Base-by-base conservation (phyloP, 169 alveolate species). In the Besnoitia besnoiti region DNA sequence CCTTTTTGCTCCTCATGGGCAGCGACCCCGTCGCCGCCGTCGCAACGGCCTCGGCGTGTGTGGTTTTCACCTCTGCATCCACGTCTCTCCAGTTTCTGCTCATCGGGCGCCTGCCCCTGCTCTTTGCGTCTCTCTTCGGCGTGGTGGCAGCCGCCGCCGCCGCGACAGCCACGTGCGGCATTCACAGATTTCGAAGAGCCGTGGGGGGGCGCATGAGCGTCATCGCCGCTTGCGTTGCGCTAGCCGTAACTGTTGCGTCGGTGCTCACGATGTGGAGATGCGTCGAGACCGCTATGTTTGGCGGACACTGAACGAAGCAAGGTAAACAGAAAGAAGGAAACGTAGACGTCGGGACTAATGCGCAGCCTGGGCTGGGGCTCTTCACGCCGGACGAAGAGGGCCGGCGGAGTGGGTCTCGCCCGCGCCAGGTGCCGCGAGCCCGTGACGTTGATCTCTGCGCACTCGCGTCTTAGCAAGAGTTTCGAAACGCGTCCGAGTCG, bases 1-100 rank as follows among this genome's bases (percentile, higher is more conserved):
- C 98, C 21, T 67, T 97, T 42, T 91, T 97, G 93, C 94, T 97
- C 37, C 95, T 92, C 50, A 94, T 97, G 85, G 98, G 98, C 51
- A 55, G 92, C 27, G 97, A 94, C 91, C 98, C 98, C 46, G 90
- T 91, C 7, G 91, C 76, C 24, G 93, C 96, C 7, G 89, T 91
- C 16, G 96, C 95, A 0, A 91, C 95, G 10, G 46, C 92, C 1
- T 67, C 95, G 30, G 85, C 93, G 42, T 88, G 94, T 21, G 95
- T 94, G 19, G 77, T 94, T 7, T 94, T 92, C 85, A 94, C 96
- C 46, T 77, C 94, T 24, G 14, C 96, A 0, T 73, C 93, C 19
- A 94, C 96, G 21, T 91, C 93, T 24, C 84, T 91, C 67, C 93
- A 94, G 67, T 94, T 75, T 89, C 59, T 92, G 85, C 89, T 94